These are phyloP conservation scores for Pogostemon cablin DNA, from an alignment of 257 asterid genomes.

Conservation along the genomic window DNA sequence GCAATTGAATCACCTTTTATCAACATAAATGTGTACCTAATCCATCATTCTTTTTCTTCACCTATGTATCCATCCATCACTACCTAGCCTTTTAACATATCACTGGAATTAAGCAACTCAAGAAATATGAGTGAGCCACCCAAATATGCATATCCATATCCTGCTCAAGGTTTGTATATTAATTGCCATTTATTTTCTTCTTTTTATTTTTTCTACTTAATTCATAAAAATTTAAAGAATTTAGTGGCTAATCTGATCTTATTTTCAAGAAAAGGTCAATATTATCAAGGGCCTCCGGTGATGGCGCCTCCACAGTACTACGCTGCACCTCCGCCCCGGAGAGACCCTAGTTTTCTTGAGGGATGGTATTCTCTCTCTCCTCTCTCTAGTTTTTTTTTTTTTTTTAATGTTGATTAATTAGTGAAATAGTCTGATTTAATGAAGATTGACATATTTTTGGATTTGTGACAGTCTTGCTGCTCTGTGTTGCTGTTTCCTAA, in stretches of 20 bases:
- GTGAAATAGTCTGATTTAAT: background rate
- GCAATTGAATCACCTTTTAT: background rate
- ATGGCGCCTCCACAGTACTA: slow-evolving; percentile 90
- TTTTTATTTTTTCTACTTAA: background rate
- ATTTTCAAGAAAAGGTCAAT: slow-evolving; percentile 43
- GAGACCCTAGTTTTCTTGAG: slow-evolving; percentile 67
- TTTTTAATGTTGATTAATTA: background rate
- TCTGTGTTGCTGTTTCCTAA: slow-evolving; percentile 71
- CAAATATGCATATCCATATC: slow-evolving; percentile 20
- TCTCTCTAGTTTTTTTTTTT: background rate
- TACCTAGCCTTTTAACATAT: background rate
- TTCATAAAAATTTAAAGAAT: background rate
- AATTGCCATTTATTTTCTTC: background rate
- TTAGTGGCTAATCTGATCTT: background rate
- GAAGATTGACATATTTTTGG: background rate
- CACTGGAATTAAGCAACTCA: background rate
- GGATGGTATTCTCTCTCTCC: slow-evolving; percentile 58
- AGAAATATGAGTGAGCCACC: slow-evolving; percentile 12
- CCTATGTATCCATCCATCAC: background rate
- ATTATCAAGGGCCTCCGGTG: slow-evolving; percentile 84
- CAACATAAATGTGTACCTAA: background rate
- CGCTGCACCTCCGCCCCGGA: slow-evolving; percentile 73
- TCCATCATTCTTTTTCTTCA: background rate
- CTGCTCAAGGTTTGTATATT: background rate
- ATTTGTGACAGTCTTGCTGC: slow-evolving; percentile 65